Conservation (phyloP, 2,329 filamentous ascomycete genomes). For the Xylaria sp. region DNA sequence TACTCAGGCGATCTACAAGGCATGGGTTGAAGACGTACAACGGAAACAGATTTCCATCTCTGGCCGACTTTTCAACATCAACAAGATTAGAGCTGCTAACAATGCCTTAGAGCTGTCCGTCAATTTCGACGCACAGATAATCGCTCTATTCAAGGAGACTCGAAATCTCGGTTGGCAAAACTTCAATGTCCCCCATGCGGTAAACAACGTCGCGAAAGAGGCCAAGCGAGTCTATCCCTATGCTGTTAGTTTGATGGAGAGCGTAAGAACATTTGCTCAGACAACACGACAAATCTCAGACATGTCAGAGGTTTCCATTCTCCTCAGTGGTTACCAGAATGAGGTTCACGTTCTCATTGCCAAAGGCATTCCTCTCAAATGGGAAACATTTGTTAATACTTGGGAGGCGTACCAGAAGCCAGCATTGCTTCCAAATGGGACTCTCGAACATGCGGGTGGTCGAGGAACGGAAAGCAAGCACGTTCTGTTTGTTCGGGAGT, state of each 20-base stretch:
- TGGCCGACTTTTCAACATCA: slow-evolving; percentile 90
- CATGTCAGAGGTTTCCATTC: slow-evolving; percentile 87
- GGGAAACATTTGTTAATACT: slow-evolving; percentile 98
- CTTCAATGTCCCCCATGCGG: slow-evolving; percentile 91
- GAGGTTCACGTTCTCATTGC: slow-evolving; percentile 85
- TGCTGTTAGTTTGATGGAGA: slow-evolving; percentile 98
- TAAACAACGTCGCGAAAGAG: slow-evolving; percentile 96
- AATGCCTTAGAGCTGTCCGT: slow-evolving; percentile 89
- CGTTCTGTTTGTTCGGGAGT: slow-evolving; percentile 94
- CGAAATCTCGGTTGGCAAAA: slow-evolving; percentile 95
- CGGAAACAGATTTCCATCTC: slow-evolving; percentile 90
- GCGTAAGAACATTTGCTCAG: slow-evolving; percentile 91
- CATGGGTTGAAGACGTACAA: slow-evolving; percentile 92
- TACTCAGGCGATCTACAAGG: slow-evolving; percentile 91
- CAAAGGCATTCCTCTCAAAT: slow-evolving; percentile 90
- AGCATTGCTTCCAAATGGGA: slow-evolving; percentile 65
- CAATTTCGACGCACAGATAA: slow-evolving; percentile 97
- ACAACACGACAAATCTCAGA: slow-evolving; percentile 84
- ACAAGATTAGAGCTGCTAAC: slow-evolving; percentile 87
- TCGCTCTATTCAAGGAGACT: slow-evolving; percentile 98
- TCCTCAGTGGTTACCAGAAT: slow-evolving; percentile 91
- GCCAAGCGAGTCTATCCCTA: slow-evolving; percentile 99
- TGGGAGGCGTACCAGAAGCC: slow-evolving; percentile 87
- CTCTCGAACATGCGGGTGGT: slow-evolving; percentile 66
- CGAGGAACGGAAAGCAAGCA: slow-evolving; percentile 84